These are phyloP conservation scores for Dipteronia dyeriana DNA, from an alignment of 345 rosid species.

Conservation along the genomic window DNA sequence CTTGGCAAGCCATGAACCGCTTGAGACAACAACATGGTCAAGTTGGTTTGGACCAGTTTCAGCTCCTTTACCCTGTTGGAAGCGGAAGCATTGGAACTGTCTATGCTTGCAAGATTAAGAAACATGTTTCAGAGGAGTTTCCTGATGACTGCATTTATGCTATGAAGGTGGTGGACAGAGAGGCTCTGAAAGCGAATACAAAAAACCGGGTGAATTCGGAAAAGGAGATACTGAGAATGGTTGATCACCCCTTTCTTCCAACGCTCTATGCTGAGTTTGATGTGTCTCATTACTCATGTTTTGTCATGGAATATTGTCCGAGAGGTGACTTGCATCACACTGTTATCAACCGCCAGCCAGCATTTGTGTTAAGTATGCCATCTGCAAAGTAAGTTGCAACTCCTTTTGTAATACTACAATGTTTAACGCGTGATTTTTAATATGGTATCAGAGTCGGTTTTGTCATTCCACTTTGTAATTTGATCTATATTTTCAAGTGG, in stretches of 20 bases:
- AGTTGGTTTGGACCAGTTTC: slow-evolving; percentile 76
- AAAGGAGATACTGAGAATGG: slow-evolving; percentile 78
- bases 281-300: slow-evolving; percentile 82
- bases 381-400: slow-evolving; percentile 60
- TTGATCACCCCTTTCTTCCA: slow-evolving; percentile 87
- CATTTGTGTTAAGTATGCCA: no score
- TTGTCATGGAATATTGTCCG: slow-evolving; percentile 85
- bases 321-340: slow-evolving; percentile 75
- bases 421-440: no score
- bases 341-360: slow-evolving; percentile 65
- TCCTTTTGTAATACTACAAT: no score
- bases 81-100: slow-evolving; percentile 82
- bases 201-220: slow-evolving; percentile 74
- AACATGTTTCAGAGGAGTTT: slow-evolving; percentile 38
- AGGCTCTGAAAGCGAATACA: slow-evolving; percentile 65
- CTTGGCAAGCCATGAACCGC: slow-evolving; percentile 80
- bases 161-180: slow-evolving; percentile 85
- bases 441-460: no score
- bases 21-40: slow-evolving; percentile 51
- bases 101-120: slow-evolving; percentile 74
- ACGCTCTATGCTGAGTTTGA: slow-evolving; percentile 82
- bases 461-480: no score
- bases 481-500: no score
- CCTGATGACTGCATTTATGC: slow-evolving; percentile 59
- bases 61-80: slow-evolving; percentile 68